Percentiles rank a stretch among this genome's conserved stretches.
phyloP scores from a whole-genome alignment of 495 filamentous ascomycete species.

The Saxispiralis lemnorum region DNA sequence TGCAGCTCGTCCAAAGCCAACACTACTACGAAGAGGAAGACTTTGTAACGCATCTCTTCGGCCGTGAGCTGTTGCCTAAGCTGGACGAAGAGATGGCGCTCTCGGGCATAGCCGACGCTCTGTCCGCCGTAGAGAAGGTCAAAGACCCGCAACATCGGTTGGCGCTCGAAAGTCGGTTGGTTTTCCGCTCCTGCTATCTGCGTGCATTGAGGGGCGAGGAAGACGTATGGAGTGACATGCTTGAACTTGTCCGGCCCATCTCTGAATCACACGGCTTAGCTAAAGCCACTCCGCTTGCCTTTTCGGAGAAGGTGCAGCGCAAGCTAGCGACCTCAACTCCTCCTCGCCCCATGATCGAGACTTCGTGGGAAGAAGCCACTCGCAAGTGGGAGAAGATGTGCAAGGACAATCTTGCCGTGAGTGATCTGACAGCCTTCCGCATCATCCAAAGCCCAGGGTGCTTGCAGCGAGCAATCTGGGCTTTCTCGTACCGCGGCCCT shows the following conservation, averaged over 20 bases:
- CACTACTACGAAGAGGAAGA: slow-evolving; percentile 97
- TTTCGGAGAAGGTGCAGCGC: slow-evolving; percentile 79
- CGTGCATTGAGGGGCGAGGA: not conserved
- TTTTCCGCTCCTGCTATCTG: slow-evolving; percentile 35
- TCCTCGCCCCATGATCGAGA: slow-evolving; percentile 72
- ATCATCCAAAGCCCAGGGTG: slow-evolving; percentile 51
- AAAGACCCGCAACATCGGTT: slow-evolving; percentile 1
- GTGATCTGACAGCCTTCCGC: slow-evolving; percentile 2
- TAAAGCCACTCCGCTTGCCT: slow-evolving; percentile 52
- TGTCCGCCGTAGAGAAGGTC: too few species aligned
- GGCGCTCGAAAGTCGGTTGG: slow-evolving; percentile 45
- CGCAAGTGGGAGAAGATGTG: slow-evolving; percentile 51
- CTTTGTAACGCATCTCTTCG: slow-evolving; percentile 79
- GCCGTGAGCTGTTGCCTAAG: slow-evolving; percentile 51
- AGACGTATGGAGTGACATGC: slow-evolving; percentile 3
- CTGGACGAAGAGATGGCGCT: slow-evolving; percentile 27
- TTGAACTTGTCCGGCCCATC: slow-evolving; percentile 21
- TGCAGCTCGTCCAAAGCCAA: slow-evolving; percentile 52
- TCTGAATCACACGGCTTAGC: slow-evolving; percentile 41
- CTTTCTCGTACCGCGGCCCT: slow-evolving; percentile 60
- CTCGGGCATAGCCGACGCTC: not conserved
- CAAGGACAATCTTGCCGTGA: slow-evolving; percentile 46
- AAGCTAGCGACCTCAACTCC: slow-evolving; percentile 81
- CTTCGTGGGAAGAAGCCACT: slow-evolving; percentile 53
- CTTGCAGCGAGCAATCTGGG: slow-evolving; percentile 24